These are phyloP conservation scores for Polymyxa betae DNA, from an alignment of 208 protist genomes.

Conservation along the genomic window DNA sequence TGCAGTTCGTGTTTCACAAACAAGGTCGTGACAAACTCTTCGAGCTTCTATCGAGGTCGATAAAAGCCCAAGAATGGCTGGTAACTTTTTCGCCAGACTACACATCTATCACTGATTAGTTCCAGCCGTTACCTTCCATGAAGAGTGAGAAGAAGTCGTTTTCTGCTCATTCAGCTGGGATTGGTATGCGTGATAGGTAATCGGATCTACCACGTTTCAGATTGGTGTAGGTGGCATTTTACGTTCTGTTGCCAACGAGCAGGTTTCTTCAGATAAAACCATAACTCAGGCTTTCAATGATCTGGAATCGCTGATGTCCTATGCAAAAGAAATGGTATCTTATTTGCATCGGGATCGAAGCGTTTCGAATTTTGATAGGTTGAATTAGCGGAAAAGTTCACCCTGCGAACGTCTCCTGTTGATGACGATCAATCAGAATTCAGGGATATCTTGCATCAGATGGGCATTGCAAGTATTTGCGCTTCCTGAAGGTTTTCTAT, in stretches of 20 bases:
- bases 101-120: not conserved
- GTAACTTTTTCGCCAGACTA: not conserved
- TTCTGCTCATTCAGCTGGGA: constrained; percentile 7
- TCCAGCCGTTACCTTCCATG: not conserved
- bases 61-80: constrained; percentile 22
- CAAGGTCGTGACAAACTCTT: constrained; percentile 29
- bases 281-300: constrained; percentile 53
- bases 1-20: constrained; percentile 11
- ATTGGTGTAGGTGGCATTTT: constrained; percentile 54
- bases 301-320: constrained; percentile 51
- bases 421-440: not conserved
- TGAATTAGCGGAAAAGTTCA: not conserved
- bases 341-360: constrained; percentile 4
- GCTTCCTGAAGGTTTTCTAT: not conserved
- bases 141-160: not conserved
- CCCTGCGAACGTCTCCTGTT: not conserved
- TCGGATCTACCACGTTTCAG: not conserved
- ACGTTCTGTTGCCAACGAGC: not conserved
- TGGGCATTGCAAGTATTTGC: constrained; percentile 39
- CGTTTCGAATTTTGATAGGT: constrained; percentile 25
- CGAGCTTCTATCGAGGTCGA: not conserved
- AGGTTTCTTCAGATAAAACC: not conserved
- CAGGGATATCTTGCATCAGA: not conserved
- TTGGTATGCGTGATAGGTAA: constrained; percentile 22
- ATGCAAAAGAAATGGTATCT: constrained; percentile 60